Conservation (phyloP, 306 rosid species). For the Prunus davidiana region DNA sequence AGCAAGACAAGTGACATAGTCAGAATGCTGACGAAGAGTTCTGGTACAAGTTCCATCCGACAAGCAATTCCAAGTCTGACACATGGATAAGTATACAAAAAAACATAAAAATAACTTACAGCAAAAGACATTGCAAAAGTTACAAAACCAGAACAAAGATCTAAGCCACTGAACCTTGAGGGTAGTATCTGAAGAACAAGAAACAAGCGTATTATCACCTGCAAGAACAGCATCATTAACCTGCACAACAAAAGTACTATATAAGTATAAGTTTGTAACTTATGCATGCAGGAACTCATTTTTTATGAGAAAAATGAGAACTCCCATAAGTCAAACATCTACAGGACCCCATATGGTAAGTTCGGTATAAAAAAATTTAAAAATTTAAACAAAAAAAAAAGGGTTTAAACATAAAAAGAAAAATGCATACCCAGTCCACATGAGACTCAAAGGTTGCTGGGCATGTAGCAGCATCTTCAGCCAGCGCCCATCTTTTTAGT, state of each 20-base stretch:
- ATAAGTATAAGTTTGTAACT: constrained; percentile 4
- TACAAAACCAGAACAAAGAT: constrained; percentile 8
- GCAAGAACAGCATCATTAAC: constrained; percentile 93
- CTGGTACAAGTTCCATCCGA: constrained; percentile 69
- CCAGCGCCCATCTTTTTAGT: constrained; percentile 78
- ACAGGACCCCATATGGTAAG: background rate
- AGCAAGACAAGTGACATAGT: constrained; percentile 95
- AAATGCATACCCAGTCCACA: constrained; percentile 89
- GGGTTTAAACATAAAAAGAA: background rate
- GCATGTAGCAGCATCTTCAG: constrained; percentile 70
- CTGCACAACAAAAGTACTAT: constrained; percentile 49
- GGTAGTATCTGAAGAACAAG: constrained; percentile 96
- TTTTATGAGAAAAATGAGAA: too few species aligned
- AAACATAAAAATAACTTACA: constrained; percentile 10
- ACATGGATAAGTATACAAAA: background rate
- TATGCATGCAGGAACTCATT: background rate
- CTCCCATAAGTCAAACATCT: background rate
- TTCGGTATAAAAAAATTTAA: background rate
- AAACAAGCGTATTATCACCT: constrained; percentile 84
- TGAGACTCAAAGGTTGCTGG: constrained; percentile 97
- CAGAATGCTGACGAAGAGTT: constrained; percentile 91
- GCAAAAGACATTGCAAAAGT: constrained; percentile 10
- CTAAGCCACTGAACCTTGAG: constrained; percentile 66
- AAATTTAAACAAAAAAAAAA: background rate
- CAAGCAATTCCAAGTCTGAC: constrained; percentile 82